A percentile compares a stretch with the other conserved stretches of the same genome.
phyloP scores from a whole-genome alignment of 2,329 filamentous ascomycete species.

The Phialocephala sp. region DNA sequence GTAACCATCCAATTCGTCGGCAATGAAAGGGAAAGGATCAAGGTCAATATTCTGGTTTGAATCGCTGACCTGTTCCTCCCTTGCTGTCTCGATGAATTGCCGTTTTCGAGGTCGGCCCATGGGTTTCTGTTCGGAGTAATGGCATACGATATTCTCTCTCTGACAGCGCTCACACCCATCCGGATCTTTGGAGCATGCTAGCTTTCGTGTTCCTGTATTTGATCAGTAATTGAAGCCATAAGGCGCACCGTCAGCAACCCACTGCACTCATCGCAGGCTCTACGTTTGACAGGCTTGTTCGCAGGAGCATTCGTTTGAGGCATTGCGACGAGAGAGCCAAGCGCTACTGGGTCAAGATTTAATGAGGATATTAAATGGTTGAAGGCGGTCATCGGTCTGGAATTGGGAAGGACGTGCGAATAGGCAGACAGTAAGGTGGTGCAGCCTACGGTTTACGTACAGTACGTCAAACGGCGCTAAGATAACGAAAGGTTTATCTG shows the following conservation, averaged over 20 bases:
- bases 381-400: constrained; percentile 23
- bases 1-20: constrained; percentile 16
- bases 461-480: constrained; percentile 4
- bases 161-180: constrained; percentile 64
- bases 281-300: constrained; percentile 52
- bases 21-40: constrained; percentile 27
- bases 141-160: constrained; percentile 60
- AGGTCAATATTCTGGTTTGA: constrained; percentile 21
- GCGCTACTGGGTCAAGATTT: constrained; percentile 30
- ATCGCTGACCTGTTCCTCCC: constrained; percentile 23
- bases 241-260: constrained; percentile 45
- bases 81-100: constrained; percentile 42
- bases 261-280: constrained; percentile 73
- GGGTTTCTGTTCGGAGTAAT: constrained; percentile 68
- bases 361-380: constrained; percentile 27
- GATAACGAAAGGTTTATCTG: constrained; percentile 35
- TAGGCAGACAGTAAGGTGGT: constrained; percentile 12
- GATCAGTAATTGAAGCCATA: constrained; percentile 33
- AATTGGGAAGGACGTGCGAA: not conserved
- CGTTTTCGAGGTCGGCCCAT: constrained; percentile 71
- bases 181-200: constrained; percentile 67
- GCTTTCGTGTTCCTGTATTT: constrained; percentile 61
- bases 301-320: constrained; percentile 18
- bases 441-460: not conserved
- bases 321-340: constrained; percentile 28